These are phyloP conservation scores for Pseudonitzschia delicatissima DNA, from an alignment of 108 stramenopile species.

Conservation along the genomic window DNA sequence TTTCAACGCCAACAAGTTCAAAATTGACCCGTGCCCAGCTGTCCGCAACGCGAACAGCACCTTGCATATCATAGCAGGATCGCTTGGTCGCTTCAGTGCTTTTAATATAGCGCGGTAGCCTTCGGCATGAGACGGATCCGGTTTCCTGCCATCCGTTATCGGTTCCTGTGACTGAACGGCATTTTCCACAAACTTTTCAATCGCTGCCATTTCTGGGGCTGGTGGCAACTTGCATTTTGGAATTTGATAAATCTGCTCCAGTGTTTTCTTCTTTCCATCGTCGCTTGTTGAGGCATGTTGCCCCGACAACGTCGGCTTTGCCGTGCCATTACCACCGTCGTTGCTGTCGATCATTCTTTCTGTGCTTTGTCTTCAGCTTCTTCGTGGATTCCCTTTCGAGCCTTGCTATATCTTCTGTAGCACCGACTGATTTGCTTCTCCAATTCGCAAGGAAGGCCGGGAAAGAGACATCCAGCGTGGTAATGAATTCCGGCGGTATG, in stretches of 20 bases:
- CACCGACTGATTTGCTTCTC: too few relatives aligned
- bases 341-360: background rate
- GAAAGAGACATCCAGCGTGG: too few relatives aligned
- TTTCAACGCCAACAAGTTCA: constrained; percentile 30
- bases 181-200: constrained; percentile 50
- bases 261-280: background rate
- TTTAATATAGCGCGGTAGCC: constrained; percentile 44
- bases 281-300: background rate
- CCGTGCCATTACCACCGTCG: background rate
- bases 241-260: constrained; percentile 9
- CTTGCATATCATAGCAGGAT: constrained; percentile 27
- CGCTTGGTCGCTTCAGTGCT: constrained; percentile 35
- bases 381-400: too few relatives aligned
- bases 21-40: constrained; percentile 40
- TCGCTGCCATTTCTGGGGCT: constrained; percentile 31
- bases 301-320: background rate
- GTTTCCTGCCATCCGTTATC: background rate
- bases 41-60: constrained; percentile 52
- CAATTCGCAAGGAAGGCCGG: too few relatives aligned
- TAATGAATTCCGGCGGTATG: too few relatives aligned
- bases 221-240: constrained; percentile 45
- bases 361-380: background rate
- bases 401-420: too few relatives aligned
- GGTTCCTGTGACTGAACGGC: constrained; percentile 38
- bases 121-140: constrained; percentile 21